Evolutionary conservation across 257 asterid genomes (phyloP), one percentile per base, ranked within the genome.

Genomic region (Marsdenia floribunda): DNA sequence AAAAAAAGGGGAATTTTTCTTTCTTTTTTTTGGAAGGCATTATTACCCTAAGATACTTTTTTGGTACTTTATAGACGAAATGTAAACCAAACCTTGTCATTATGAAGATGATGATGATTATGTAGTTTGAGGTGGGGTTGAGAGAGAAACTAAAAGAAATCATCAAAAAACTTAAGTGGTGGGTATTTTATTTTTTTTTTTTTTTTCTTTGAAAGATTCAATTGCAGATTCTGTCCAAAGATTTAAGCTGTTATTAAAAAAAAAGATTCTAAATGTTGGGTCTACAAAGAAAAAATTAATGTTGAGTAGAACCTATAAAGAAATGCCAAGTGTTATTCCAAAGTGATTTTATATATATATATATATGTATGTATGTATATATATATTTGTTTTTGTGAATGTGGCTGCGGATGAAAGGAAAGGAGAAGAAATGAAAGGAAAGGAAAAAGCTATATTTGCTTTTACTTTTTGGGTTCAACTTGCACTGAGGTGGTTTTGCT

Each of bases 241-340:
- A 44, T 44, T 67, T 78, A 70, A 59, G 73, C 57, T 79, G 79
- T 70, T 70, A 44, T 44, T n/a, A 42, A 42, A 44, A 6, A 6
- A 83, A 86, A 80, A 85, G 93, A 90, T 82, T 85, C 90, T 73
- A 66, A 3, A 65, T 38, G 15, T 75, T 79, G 87, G 87, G 37
- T 80, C 84, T 53, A 75, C 76, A 70, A 6, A 37, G 49, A 11
- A 44, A 44, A 44, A 44, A 44, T 44, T 0, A 68, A 19, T 79
- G 59, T 7, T 13, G 59, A 73, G 81, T 18, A 16, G 38, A 40
- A 42, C 73, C 73, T 26, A 40, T 64, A 49, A 71, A 70, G 80
- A 81, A 70, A 76, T 78, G 87, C 84, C 92, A 80, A 29, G 78
- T 89, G 86, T 73, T 81, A 84, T 86, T 82, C 91, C 93, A 66